Base-by-base conservation (phyloP, 2,329 filamentous ascomycete species). In the Xylaria sp. region DNA sequence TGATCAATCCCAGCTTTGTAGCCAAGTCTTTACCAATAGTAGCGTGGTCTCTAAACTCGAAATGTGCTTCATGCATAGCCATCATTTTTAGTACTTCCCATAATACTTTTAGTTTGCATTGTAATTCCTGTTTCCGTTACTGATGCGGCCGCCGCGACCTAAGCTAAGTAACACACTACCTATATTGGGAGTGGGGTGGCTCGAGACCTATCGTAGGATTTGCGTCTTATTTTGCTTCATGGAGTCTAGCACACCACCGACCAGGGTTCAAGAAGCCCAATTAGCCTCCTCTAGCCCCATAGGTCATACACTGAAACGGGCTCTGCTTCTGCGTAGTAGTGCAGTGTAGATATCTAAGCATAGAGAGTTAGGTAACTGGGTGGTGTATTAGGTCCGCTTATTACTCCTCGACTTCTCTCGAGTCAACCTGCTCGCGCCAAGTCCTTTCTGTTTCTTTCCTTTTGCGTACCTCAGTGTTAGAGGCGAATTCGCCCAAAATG, bases 401-500 rank as follows among this genome's bases (percentile, higher is more conserved):
- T 63, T 67, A 58, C 44, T 67, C 50, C 39, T n/a, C 41, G 23
- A 44, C 44, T 63, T 66, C 55, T 59, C 54, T 37, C 25, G 52
- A 66, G 58, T 28, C 37, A 34, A 46, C 23, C 46, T 67, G 34
- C 56, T 61, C 46, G 52, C 55, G 51, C 60, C 52, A 32, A 65
- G 56, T 46, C 46, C 59, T 51, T 65, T 23, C 58, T 50, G 34
- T 63, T 58, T 46, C 54, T 39, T 58, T 59, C 32, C 25, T 28
- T 66, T 8, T 41, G 8, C 37, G 68, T 34, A 37, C 34, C 13
- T 41, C 6, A 44, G 20, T 63, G 46, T n/a, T 18, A 4, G 41
- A 61, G 50, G 55, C 59, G 34, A 65, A 34, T 54, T 50, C 37
- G 44, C 23, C 39, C 51, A 71, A 66, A 28, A 69, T 71, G 69